Percentiles rank a stretch among this genome's conserved stretches.
Evolutionary conservation across 2,329 filamentous ascomycete genomes (phyloP).

Genomic region (Fusarium virguliforme): DNA sequence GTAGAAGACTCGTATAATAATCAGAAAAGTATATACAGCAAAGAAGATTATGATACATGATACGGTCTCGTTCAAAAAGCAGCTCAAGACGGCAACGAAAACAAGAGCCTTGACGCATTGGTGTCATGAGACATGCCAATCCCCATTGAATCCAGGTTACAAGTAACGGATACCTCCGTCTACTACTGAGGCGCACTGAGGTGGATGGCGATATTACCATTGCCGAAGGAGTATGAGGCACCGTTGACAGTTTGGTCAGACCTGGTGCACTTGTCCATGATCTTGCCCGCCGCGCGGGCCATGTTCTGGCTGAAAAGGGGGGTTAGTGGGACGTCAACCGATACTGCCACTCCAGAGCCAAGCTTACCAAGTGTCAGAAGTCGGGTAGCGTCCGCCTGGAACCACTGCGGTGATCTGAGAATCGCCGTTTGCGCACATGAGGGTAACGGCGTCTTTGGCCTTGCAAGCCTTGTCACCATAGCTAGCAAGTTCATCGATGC

Average conservation of each 20-base stretch:
- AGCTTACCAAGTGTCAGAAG: constrained; percentile 5
- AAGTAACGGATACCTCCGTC: too few relatives aligned
- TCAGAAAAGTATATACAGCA: too few relatives aligned
- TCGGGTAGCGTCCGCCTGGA: background rate
- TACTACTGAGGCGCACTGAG: background rate
- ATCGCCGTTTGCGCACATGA: background rate
- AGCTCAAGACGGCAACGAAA: too few relatives aligned
- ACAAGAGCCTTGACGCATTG: too few relatives aligned
- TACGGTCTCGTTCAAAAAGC: too few relatives aligned
- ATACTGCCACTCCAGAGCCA: background rate
- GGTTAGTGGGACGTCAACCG: background rate
- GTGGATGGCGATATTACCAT: background rate
- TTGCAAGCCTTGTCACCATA: background rate
- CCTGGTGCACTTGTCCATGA: constrained; percentile 9
- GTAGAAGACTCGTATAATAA: too few relatives aligned
- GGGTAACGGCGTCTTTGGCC: background rate
- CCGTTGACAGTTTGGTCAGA: constrained; percentile 8
- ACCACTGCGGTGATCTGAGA: background rate
- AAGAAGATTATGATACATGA: too few relatives aligned
- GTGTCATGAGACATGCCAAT: background rate
- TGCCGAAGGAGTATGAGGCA: background rate
- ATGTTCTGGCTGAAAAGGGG: background rate
- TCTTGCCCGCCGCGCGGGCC: constrained; percentile 10
- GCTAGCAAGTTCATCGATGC: background rate
- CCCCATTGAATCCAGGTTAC: too few relatives aligned